These are phyloP conservation scores for Saccharomyces jurei DNA, from an alignment of 805 yeast species.

Conservation along the genomic window DNA sequence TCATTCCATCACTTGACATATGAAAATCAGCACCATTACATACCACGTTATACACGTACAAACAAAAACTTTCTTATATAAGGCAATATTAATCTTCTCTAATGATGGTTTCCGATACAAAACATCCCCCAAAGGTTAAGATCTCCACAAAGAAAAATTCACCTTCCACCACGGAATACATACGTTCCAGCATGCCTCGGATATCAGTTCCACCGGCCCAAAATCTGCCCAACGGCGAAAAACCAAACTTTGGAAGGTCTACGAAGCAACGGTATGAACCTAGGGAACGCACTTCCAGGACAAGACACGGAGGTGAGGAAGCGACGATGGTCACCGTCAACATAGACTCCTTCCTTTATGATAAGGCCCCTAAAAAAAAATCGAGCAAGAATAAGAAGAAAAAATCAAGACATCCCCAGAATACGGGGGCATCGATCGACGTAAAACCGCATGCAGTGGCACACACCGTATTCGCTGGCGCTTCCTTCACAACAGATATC, in stretches of 20 bases:
- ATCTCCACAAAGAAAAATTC: background rate
- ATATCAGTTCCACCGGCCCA: slow-evolving; percentile 10
- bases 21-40: background rate
- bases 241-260: slow-evolving; percentile 18
- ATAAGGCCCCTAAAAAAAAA: background rate
- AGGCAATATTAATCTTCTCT: background rate
- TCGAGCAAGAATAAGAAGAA: background rate
- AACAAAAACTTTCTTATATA: background rate
- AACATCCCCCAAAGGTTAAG: background rate
- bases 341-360: background rate
- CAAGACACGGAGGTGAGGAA: background rate
- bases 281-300: background rate
- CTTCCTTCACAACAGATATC: slow-evolving; percentile 28
- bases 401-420: background rate
- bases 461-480: slow-evolving; percentile 25
- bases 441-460: background rate
- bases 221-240: slow-evolving; percentile 18
- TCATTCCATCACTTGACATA: background rate
- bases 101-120: background rate
- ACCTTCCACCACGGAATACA: background rate
- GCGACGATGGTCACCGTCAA: background rate
- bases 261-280: background rate
- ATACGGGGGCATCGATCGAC: background rate
- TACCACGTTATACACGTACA: background rate
- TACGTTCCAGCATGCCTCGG: background rate